phyloP scores from a whole-genome alignment of 1,139 yeast genomes.

The Debaryomyces psychrophilus region DNA sequence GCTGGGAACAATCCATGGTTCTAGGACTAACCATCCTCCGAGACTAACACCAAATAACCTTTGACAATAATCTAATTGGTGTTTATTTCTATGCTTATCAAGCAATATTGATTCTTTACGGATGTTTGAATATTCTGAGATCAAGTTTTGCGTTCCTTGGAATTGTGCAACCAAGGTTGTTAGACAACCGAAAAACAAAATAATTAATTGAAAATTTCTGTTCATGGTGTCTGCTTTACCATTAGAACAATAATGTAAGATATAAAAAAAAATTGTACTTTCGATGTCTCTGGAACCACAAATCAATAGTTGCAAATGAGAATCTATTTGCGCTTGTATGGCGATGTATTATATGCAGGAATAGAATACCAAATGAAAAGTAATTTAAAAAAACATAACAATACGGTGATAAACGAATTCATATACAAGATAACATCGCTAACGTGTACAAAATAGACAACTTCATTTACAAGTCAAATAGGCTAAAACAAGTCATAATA shows the following conservation, averaged over 20 bases:
- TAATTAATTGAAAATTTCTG: neutral
- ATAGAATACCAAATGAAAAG: constrained; percentile 1
- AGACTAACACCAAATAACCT: constrained; percentile 25
- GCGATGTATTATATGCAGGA: constrained; percentile 4
- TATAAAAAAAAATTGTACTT: neutral
- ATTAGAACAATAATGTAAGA: neutral
- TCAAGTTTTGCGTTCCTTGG: neutral
- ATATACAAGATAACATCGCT: neutral
- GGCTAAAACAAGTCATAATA: neutral
- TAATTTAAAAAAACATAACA: constrained; percentile 9
- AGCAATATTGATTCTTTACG: neutral
- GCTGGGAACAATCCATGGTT: constrained; percentile 32
- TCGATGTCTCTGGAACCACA: constrained; percentile 2
- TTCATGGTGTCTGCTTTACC: neutral
- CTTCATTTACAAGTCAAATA: constrained; percentile 4
- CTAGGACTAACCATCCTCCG: constrained; percentile 35
- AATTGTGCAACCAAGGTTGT: constrained; percentile 2
- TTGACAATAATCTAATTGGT: constrained; percentile 7
- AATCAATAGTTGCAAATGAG: constrained; percentile 7
- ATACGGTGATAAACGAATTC: constrained; percentile 2
- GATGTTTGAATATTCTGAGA: constrained; percentile 1
- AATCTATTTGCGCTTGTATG: neutral
- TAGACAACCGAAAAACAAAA: neutral
- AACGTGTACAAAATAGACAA: constrained; percentile 2
- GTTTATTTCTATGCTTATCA: neutral